Base-by-base conservation (phyloP, 352 stramenopile genomes). In the Vaucheria bursata region DNA sequence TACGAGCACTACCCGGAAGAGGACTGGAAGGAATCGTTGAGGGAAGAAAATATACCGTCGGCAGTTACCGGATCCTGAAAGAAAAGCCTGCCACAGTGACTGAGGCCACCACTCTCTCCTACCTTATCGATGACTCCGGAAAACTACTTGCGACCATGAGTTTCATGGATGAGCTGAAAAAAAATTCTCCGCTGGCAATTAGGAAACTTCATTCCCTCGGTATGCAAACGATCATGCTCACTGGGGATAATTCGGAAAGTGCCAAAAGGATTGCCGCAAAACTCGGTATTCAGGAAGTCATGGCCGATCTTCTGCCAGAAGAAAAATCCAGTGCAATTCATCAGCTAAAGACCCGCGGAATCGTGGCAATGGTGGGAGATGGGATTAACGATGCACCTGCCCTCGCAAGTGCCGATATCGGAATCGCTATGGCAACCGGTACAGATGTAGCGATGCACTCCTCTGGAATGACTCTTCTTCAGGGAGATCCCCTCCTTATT, bases 401-500 rank as follows among this genome's bases (percentile, higher is more conserved):
- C 0, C 74, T 95, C 4, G 76, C 76, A 18, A 72, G 91, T 97
- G 87, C 96, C 0, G 91, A 99, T 82, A 85, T 99, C n/a, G 97
- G 97, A 18, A 97, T 99, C 39, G 94, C 93, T 4, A 93, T 97
- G 29, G 92, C 91, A 1, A 89, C 88, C 5, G 92, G 92, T 33
- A 96, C 93, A 1, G 31, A 80, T 65, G 97, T 99, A 78, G 96
- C 96, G 0, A 92, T 98, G 29, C 96, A 99, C 85, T 95, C 96
- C 38, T 94, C 94, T 0, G 93, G 93, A 69, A 96, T 99, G 85
- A 89, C 96, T 32, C 79, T 97, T 0, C 84, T 96, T 6, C 85
- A 87, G 68, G 45, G 45, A 25, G 45, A 59, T 59, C 25, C 25
- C 12, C 45, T 18, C 12, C 25, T 59, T 18, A 59, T 59, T 59